Conservation (phyloP, 306 rosid genomes). For the Trifolium repens region DNA sequence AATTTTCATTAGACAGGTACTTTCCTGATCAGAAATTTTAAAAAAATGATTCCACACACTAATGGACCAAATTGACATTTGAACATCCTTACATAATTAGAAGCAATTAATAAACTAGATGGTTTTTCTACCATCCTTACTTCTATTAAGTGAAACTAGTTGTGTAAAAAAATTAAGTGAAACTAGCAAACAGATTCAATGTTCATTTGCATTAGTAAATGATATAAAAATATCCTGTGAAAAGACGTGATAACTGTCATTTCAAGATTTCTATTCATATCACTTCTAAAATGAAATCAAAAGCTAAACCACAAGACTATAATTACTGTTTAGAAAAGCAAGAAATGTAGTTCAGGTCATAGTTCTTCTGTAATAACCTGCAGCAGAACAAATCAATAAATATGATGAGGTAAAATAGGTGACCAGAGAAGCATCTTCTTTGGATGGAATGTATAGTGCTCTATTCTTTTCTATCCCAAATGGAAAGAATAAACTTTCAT, state of each 20-base stretch:
- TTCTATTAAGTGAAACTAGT: slow-evolving; percentile 24
- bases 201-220: slow-evolving; percentile 29
- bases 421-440: slow-evolving; percentile 24
- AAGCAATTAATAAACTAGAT: slow-evolving; percentile 23
- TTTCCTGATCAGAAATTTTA: background rate
- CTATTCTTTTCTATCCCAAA: background rate
- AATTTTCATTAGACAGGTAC: background rate
- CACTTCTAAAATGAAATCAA: slow-evolving; percentile 29
- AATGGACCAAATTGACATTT: slow-evolving; percentile 24
- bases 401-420: background rate
- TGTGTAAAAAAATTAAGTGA: background rate
- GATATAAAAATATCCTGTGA: background rate
- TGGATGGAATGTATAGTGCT: slow-evolving; percentile 2
- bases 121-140: background rate
- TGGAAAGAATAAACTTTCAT: slow-evolving; percentile 22
- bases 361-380: slow-evolving; percentile 24
- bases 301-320: slow-evolving; percentile 29
- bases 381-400: slow-evolving; percentile 26
- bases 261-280: slow-evolving; percentile 22
- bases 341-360: slow-evolving; percentile 22
- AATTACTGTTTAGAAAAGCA: slow-evolving; percentile 15
- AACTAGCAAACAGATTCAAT: slow-evolving; percentile 39
- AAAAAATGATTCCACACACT: background rate
- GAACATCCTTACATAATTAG: slow-evolving; percentile 5
- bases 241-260: slow-evolving; percentile 20